A percentile compares a stretch with the other conserved stretches of the same genome.
phyloP scores from a whole-genome alignment of 257 asterid species.

The Solanum commersonii region DNA sequence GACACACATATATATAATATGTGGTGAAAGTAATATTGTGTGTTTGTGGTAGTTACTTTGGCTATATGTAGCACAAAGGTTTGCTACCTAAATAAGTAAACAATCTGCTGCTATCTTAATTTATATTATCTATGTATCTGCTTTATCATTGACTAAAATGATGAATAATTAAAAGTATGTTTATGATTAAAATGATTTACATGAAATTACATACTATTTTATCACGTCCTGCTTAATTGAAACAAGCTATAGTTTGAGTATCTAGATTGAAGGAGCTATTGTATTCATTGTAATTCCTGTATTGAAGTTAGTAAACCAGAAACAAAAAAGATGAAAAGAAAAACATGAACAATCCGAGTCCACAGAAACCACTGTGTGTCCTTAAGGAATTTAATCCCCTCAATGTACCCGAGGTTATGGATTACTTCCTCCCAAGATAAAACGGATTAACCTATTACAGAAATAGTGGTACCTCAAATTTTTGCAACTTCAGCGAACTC shows the following conservation, averaged over 20 bases:
- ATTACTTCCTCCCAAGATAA: no score
- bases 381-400: no score
- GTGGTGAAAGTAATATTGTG: neutral
- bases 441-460: no score
- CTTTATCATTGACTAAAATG: neutral
- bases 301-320: no score
- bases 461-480: no score
- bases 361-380: no score
- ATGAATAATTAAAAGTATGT: neutral
- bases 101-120: neutral
- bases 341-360: no score
- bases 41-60: neutral
- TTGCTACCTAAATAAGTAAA: neutral
- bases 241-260: fast-evolving
- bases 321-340: no score
- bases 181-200: neutral
- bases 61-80: neutral
- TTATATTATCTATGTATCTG: neutral
- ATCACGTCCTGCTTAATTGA: neutral
- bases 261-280: neutral
- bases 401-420: no score
- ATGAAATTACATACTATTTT: neutral
- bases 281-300: no score
- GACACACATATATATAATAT: neutral
- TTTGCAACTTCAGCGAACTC: no score